A percentile compares a stretch with the other conserved stretches of the same genome.
Evolutionary conservation across 148 eudicot species (phyloP).

Genomic region (Rhododendron griersonianum): DNA sequence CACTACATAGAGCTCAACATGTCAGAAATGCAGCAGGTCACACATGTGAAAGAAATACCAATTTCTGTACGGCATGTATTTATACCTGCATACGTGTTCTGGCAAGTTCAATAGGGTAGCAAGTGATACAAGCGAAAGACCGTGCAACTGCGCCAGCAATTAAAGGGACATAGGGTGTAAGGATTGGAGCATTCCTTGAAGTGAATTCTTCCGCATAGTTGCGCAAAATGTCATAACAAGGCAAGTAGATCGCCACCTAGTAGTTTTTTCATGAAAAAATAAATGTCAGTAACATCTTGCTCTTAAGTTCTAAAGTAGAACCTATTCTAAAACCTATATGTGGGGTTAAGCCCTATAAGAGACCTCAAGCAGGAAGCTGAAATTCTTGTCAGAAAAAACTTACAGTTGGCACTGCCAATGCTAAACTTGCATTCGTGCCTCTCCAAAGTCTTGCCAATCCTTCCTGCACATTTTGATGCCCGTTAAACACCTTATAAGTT

Average conservation of each 20-base stretch:
- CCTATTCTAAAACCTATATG: not conserved
- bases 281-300: not conserved
- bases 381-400: slow-evolving; percentile 21
- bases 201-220: slow-evolving; percentile 52
- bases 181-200: slow-evolving; percentile 33
- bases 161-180: slow-evolving; percentile 71
- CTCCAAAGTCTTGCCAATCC: slow-evolving; percentile 84
- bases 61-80: not conserved
- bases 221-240: slow-evolving; percentile 78
- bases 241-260: slow-evolving; percentile 90
- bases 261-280: not conserved
- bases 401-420: slow-evolving; percentile 84
- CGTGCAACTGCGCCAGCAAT: slow-evolving; percentile 87
- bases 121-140: slow-evolving; percentile 70
- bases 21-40: not conserved
- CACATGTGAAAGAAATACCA: not conserved
- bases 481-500: slow-evolving; percentile 19
- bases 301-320: not conserved
- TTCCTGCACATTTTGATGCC: slow-evolving; percentile 61
- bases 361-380: slow-evolving; percentile 2
- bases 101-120: slow-evolving; percentile 91
- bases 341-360: not conserved
- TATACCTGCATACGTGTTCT: slow-evolving; percentile 96
- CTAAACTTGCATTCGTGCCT: slow-evolving; percentile 91
- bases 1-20: not conserved